Evolutionary conservation across 805 yeast species (phyloP).

Genomic region (Wickerhamiella cacticola): DNA sequence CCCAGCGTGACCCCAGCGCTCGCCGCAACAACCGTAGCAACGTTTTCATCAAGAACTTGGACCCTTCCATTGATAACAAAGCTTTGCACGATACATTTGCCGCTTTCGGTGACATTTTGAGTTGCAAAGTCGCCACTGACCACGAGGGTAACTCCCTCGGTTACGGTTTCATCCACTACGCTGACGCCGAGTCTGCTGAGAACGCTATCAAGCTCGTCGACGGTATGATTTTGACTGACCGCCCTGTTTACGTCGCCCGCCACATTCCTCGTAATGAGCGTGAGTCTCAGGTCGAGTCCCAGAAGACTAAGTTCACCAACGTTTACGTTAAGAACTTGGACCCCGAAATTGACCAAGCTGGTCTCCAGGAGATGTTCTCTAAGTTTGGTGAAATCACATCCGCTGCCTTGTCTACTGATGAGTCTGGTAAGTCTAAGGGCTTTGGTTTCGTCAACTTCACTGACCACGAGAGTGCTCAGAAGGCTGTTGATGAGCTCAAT

Average conservation of each 20-base stretch:
- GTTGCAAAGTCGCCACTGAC: conserved; percentile 95
- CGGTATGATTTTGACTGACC: conserved; percentile 96
- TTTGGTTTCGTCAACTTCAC: conserved; percentile 93
- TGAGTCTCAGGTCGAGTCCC: conserved; percentile 80
- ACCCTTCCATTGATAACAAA: conserved; percentile 97
- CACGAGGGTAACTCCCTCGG: conserved; percentile 85
- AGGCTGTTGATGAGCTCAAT: conserved; percentile 86
- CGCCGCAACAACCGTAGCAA: conserved; percentile 95
- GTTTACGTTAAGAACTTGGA: conserved; percentile 87
- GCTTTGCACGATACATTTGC: conserved; percentile 96
- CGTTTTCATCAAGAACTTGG: conserved; percentile 95
- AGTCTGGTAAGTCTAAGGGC: conserved; percentile 82
- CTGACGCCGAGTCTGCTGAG: conserved; percentile 79
- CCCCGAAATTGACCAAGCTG: conserved; percentile 44
- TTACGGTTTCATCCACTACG: conserved; percentile 96
- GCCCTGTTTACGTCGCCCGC: conserved; percentile 89
- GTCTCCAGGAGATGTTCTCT: conserved; percentile 59
- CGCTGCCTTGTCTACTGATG: conserved; percentile 63
- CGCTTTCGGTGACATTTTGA: conserved; percentile 88
- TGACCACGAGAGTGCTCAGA: conserved; percentile 73
- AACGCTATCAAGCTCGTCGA: conserved; percentile 95
- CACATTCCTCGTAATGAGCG: conserved; percentile 90
- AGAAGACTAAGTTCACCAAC: conserved; percentile 89
- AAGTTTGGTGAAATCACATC: conserved; percentile 76
- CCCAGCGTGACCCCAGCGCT: conserved; percentile 94